phyloP scores from a whole-genome alignment of 805 yeast genomes.

The Zygosaccharomyces lentus region DNA sequence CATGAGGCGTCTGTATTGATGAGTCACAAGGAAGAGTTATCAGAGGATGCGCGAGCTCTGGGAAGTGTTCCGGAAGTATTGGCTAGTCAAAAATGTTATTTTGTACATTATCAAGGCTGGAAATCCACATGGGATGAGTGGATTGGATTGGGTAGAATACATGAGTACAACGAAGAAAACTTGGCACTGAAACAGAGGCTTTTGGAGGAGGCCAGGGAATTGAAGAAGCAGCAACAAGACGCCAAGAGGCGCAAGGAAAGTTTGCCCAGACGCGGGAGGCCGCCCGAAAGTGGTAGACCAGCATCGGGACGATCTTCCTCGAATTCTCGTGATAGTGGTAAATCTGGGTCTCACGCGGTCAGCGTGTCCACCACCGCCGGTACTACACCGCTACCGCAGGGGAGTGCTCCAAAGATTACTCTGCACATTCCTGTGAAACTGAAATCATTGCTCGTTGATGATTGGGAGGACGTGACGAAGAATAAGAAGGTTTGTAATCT shows the following conservation, averaged over 20 bases:
- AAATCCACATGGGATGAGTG: constrained; percentile 95
- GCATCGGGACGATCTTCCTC: constrained; percentile 3
- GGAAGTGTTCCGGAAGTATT: constrained; percentile 36
- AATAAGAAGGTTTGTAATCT: constrained; percentile 64
- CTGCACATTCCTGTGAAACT: constrained; percentile 60
- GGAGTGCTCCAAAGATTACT: constrained; percentile 38
- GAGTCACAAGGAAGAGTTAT: constrained; percentile 24
- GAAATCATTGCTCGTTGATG: constrained; percentile 74
- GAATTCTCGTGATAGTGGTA: constrained; percentile 3
- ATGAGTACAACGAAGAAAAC: constrained; percentile 67
- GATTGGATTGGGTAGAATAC: constrained; percentile 68
- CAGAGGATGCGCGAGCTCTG: constrained; percentile 13
- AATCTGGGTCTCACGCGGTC: background rate
- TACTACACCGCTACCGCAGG: constrained; percentile 3
- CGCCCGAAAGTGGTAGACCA: constrained; percentile 2
- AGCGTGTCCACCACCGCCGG: constrained; percentile 1
- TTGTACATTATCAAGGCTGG: constrained; percentile 93
- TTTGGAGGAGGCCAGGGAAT: constrained; percentile 42
- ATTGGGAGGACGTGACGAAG: constrained; percentile 89
- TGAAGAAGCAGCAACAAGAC: constrained; percentile 31
- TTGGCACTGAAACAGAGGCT: constrained; percentile 57
- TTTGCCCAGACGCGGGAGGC: constrained; percentile 8
- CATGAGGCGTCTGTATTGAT: constrained; percentile 17
- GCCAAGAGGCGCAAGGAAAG: constrained; percentile 32
- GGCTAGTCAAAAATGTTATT: constrained; percentile 44